Evolutionary conservation across 768 basidiomycete genomes (phyloP).

Genomic region (Pleurotus djamor): DNA sequence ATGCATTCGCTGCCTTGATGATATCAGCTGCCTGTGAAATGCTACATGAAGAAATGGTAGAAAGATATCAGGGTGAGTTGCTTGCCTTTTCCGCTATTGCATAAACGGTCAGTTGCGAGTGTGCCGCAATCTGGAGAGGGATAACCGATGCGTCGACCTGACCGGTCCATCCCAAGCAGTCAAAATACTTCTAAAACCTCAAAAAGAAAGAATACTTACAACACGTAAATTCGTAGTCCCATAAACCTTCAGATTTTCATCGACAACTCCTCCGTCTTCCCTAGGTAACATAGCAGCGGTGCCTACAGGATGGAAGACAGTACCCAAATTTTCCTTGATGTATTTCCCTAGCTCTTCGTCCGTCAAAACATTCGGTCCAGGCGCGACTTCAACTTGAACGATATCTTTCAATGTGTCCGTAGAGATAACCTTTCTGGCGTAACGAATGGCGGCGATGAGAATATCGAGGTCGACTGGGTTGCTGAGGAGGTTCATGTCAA

Average conservation of each 20-base stretch:
- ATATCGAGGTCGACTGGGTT: slow-evolving; percentile 16
- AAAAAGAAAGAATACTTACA: slow-evolving; percentile 2
- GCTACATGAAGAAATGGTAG: too few species aligned
- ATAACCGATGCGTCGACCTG: slow-evolving; percentile 14
- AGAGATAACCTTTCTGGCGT: slow-evolving; percentile 12
- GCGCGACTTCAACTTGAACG: slow-evolving; percentile 11
- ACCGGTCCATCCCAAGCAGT: too few species aligned
- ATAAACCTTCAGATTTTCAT: slow-evolving; percentile 15
- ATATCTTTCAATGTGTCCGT: slow-evolving; percentile 8
- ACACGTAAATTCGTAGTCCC: slow-evolving; percentile 16
- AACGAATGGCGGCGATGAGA: slow-evolving; percentile 18
- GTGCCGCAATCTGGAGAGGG: slow-evolving; percentile 11
- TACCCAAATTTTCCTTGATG: slow-evolving; percentile 8
- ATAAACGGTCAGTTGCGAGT: slow-evolving; percentile 11
- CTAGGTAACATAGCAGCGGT: slow-evolving; percentile 26
- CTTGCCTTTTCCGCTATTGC: slow-evolving; percentile 11
- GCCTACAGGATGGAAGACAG: slow-evolving; percentile 18
- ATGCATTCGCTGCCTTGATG: too few species aligned
- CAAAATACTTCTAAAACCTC: too few species aligned
- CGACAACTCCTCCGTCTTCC: slow-evolving; percentile 21
- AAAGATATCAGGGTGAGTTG: too few species aligned
- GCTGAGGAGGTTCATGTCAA: slow-evolving; percentile 40
- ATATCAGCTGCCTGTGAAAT: too few species aligned
- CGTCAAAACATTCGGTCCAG: slow-evolving; percentile 7
- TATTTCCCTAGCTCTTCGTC: slow-evolving; percentile 13